phyloP scores from a whole-genome alignment of 2,329 filamentous ascomycete genomes.

The Rhinocladiella similis region DNA sequence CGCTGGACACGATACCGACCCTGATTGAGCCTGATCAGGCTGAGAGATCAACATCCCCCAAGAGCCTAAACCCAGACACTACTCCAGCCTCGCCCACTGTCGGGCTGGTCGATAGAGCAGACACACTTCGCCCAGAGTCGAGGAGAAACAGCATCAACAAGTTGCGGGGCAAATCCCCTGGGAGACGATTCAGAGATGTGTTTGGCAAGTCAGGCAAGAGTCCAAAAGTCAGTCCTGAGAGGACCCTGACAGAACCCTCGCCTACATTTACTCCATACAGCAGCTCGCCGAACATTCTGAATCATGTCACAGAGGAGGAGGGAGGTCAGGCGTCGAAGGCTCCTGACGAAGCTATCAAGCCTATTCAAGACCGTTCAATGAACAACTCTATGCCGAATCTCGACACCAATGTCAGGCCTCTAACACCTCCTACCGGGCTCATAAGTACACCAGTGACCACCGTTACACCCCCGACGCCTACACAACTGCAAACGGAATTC shows the following conservation, averaged over 20 bases:
- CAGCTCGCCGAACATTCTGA: constrained; percentile 33
- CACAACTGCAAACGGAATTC: constrained; percentile 39
- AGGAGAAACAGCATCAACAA: constrained; percentile 31
- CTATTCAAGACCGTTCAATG: constrained; percentile 4
- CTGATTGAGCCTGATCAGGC: constrained; percentile 14
- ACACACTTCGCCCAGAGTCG: constrained; percentile 37
- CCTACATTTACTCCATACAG: constrained; percentile 2
- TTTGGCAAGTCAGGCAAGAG: constrained; percentile 61
- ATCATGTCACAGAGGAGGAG: constrained; percentile 36
- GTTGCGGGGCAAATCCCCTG: constrained; percentile 67
- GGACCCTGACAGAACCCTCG: constrained; percentile 19
- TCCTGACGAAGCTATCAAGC: not conserved
- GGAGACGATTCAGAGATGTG: constrained; percentile 69
- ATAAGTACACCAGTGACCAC: constrained; percentile 53
- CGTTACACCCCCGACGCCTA: constrained; percentile 65
- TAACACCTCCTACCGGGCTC: constrained; percentile 32
- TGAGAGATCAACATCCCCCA: constrained; percentile 20
- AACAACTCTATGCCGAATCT: constrained; percentile 23
- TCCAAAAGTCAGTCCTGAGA: constrained; percentile 50
- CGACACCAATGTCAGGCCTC: constrained; percentile 15
- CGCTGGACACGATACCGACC: constrained; percentile 18
- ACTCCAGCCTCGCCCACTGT: constrained; percentile 27
- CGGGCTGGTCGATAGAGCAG: constrained; percentile 33
- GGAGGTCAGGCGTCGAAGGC: constrained; percentile 22
- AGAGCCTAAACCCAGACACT: constrained; percentile 7